Evolutionary conservation across 1,139 yeast genomes (phyloP), one percentile per base, ranked within the genome.

Genomic region (Suhomyces bolitotheri): DNA sequence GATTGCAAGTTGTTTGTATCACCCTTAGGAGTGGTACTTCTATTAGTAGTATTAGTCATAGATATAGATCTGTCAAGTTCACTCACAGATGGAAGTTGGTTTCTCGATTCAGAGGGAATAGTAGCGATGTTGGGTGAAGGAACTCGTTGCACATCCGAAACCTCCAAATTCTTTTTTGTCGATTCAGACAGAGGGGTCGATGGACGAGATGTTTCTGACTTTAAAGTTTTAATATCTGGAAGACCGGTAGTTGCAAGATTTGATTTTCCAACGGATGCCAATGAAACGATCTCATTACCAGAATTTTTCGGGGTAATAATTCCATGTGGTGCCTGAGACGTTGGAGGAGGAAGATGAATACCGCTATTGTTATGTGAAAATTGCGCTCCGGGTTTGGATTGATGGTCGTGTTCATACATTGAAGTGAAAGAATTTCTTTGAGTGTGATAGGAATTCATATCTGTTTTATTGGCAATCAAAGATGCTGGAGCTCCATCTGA

Each of bases 11-110:
- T 34, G 11, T 26, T 24, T 5, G 11, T 22, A 9, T 30, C 43
- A 10, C n/a, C 29, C 23, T 34, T 38, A 4, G 39, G 40, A n/a
- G 35, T 33, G 9, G 30, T 19, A 10, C 28, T 21, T 11, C 33
- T 22, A 19, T 17, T 58, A 53, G 37, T 14, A 16, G 33, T 14
- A 13, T 25, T 34, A 14, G 34, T 33, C 27, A 22, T 30, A 2
- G 40, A 33, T 10, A 66, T 60, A 20, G 62, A 56, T 36, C 60
- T 62, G 37, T 64, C 71, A 29, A 66, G 54, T 43, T 67, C 73
- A 34, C 61, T 60, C 20, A 66, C 69, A 16, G 65, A 60, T 2
- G 71, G 71, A 15, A 63, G 49, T 30, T 49, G 56, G 16, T 49
- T 50, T 16, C 44, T 49, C 12, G 38, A 27, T 19, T 38, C 43